Conservation (phyloP, 2,329 filamentous ascomycete species). For the Madurella fahalii region DNA sequence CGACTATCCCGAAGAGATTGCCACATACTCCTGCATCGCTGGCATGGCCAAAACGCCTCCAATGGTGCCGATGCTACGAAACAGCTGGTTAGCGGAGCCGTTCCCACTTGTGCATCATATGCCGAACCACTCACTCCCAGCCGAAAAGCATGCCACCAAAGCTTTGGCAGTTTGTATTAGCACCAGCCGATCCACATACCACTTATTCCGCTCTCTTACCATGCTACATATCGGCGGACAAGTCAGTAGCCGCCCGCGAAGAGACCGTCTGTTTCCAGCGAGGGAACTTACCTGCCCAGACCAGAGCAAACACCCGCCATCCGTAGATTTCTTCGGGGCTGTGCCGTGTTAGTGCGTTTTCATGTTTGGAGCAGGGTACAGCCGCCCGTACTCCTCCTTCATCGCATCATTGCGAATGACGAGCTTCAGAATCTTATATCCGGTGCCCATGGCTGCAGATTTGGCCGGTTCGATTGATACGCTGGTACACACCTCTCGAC, state of each 20-base stretch:
- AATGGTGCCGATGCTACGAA: neutral
- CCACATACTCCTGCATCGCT: slow-evolving; percentile 37
- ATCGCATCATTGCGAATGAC: neutral
- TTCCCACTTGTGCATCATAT: neutral
- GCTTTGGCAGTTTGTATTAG: neutral
- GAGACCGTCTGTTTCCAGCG: neutral
- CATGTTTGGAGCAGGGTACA: neutral
- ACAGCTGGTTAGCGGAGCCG: slow-evolving; percentile 13
- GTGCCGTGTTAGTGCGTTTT: neutral
- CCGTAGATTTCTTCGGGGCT: neutral
- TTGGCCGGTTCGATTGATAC: no score
- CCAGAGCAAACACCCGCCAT: neutral
- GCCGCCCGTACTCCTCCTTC: neutral
- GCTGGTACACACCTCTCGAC: no score
- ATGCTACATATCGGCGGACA: neutral
- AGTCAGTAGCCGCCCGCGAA: neutral
- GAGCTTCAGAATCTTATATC: neutral
- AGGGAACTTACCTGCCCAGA: neutral
- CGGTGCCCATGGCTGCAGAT: neutral
- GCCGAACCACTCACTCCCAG: neutral
- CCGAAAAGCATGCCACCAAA: neutral
- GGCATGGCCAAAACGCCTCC: slow-evolving; percentile 8
- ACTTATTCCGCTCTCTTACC: neutral
- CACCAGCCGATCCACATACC: no score
- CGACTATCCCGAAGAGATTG: neutral